These are phyloP conservation scores for Chytriomyces sp. DNA, from an alignment of 192 early-diverging fungal species.

Conservation along the genomic window DNA sequence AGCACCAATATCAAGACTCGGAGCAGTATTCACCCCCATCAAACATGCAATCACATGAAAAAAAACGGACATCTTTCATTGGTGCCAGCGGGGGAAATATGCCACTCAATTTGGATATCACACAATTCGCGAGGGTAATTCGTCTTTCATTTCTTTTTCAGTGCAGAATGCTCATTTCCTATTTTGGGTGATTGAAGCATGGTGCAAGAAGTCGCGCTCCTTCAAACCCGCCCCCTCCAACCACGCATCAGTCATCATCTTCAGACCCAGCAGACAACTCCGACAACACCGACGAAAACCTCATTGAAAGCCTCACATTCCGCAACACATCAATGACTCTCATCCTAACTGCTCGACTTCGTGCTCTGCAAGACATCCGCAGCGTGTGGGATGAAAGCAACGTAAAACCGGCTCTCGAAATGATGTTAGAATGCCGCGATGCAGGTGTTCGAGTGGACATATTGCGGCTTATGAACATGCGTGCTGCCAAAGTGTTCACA, in stretches of 20 bases:
- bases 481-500: conserved; percentile 50
- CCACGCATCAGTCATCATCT: too few species aligned
- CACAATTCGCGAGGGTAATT: conserved; percentile 46
- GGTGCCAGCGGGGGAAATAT: conserved; percentile 40
- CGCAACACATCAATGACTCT: conserved; percentile 52
- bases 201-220: too few species aligned
- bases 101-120: conserved; percentile 50
- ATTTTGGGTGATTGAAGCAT: too few species aligned
- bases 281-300: conserved; percentile 38
- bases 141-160: too few species aligned
- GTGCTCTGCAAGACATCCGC: conserved; percentile 41
- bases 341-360: conserved; percentile 46
- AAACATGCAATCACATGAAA: neutral
- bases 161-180: too few species aligned
- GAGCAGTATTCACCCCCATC: too few species aligned
- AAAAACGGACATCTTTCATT: conserved; percentile 36
- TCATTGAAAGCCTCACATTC: conserved; percentile 47
- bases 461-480: conserved; percentile 49
- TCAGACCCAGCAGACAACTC: too few species aligned
- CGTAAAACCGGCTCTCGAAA: conserved; percentile 45
- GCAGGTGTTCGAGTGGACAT: conserved; percentile 50
- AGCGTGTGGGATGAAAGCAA: conserved; percentile 53
- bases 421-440: conserved; percentile 42
- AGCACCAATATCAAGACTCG: too few species aligned
- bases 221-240: too few species aligned